phyloP scores from a whole-genome alignment of 306 rosid genomes.

The Vigna unguiculata region DNA sequence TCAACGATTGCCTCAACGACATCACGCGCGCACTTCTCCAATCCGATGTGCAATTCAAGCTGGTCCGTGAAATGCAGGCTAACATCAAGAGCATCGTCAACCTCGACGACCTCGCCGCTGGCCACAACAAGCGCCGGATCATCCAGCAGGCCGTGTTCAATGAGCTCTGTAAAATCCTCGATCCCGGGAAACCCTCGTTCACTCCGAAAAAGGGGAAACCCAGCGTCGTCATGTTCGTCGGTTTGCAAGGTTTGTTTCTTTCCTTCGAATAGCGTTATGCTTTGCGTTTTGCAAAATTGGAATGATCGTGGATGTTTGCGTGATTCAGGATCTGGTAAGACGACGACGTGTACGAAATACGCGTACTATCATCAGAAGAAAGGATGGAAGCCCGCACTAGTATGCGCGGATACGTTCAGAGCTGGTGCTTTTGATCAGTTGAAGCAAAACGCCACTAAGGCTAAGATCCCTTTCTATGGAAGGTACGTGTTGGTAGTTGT shows the following conservation, averaged over 20 bases:
- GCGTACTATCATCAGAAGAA: constrained; percentile 86
- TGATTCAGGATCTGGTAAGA: constrained; percentile 82
- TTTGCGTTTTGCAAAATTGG: not conserved
- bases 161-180: constrained; percentile 89
- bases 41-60: constrained; percentile 92
- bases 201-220: constrained; percentile 83
- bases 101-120: constrained; percentile 87
- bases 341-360: constrained; percentile 91
- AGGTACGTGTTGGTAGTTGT: constrained; percentile 55
- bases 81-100: constrained; percentile 89
- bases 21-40: constrained; percentile 94
- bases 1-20: constrained; percentile 85
- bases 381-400: constrained; percentile 98
- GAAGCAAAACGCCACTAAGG: constrained; percentile 95
- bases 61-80: constrained; percentile 85
- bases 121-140: constrained; percentile 90
- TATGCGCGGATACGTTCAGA: constrained; percentile 95
- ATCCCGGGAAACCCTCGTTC: constrained; percentile 88
- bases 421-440: constrained; percentile 99
- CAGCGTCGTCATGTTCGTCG: constrained; percentile 89
- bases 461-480: constrained; percentile 95
- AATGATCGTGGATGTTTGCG: not conserved
- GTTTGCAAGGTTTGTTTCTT: constrained; percentile 73
- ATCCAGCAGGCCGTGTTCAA: constrained; percentile 92
- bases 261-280: not conserved